A percentile compares a stretch with the other conserved stretches of the same genome.
These are phyloP conservation scores for Penicillium sp. DNA, from an alignment of 2,329 filamentous ascomycete species.

Conservation along the genomic window DNA sequence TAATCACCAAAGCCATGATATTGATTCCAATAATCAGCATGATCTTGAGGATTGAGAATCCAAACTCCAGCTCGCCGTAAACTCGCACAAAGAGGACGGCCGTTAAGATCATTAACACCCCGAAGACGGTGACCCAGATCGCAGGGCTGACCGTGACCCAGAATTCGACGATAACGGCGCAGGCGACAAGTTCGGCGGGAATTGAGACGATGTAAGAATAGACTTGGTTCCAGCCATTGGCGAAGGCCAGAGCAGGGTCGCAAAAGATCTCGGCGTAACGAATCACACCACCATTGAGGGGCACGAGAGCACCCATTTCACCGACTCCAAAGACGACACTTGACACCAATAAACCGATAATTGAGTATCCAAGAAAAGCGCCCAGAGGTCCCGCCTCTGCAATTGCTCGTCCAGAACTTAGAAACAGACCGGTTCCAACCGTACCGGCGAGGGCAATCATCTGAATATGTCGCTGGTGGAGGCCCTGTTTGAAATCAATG, in stretches of 20 bases:
- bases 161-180: conserved; percentile 31
- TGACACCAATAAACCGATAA: conserved; percentile 37
- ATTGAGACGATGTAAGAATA: conserved; percentile 36
- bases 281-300: conserved; percentile 40
- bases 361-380: conserved; percentile 38
- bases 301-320: conserved; percentile 40
- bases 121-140: conserved; percentile 44
- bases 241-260: conserved; percentile 38
- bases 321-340: conserved; percentile 37
- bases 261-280: conserved; percentile 39
- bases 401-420: conserved; percentile 37
- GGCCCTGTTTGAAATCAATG: conserved; percentile 24
- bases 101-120: conserved; percentile 35
- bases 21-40: conserved; percentile 63
- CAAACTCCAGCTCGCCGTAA: conserved; percentile 56
- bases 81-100: conserved; percentile 40
- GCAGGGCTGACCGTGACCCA: conserved; percentile 52
- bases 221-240: conserved; percentile 42
- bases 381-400: conserved; percentile 34
- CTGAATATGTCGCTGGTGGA: conserved; percentile 36
- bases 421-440: conserved; percentile 40
- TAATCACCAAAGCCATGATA: conserved; percentile 53
- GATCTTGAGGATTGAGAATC: conserved; percentile 58
- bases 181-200: conserved; percentile 34
- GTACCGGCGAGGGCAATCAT: conserved; percentile 42